Conservation (phyloP, 129 eudicot species). For the Saussurea involucrata region DNA sequence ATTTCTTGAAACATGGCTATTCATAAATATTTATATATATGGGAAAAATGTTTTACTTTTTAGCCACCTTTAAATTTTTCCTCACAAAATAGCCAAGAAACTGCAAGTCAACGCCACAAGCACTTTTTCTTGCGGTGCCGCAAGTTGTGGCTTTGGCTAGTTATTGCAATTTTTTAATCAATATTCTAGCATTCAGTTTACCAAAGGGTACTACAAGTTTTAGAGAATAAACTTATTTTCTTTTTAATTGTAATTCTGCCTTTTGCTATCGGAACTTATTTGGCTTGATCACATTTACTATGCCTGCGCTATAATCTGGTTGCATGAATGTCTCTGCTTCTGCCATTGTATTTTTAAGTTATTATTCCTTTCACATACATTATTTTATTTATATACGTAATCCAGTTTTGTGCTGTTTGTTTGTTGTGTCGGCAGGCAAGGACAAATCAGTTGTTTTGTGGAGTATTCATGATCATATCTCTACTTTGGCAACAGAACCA, state of each 20-base stretch:
- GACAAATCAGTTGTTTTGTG: constrained; percentile 84
- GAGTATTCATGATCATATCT: constrained; percentile 92
- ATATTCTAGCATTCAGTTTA: not conserved
- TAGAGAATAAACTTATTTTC: not conserved
- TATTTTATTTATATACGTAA: not conserved
- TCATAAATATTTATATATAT: too few species aligned
- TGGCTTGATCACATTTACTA: not conserved
- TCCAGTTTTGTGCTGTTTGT: not conserved
- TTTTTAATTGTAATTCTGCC: not conserved
- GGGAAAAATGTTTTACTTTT: too few species aligned
- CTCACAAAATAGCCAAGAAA: too few species aligned
- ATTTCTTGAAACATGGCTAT: not conserved
- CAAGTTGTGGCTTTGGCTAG: not conserved
- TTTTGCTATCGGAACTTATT: not conserved
- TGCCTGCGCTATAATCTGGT: not conserved
- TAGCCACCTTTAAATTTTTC: too few species aligned
- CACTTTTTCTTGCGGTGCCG: too few species aligned
- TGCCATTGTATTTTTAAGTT: not conserved
- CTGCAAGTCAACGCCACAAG: too few species aligned
- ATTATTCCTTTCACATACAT: not conserved
- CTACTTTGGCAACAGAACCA: constrained; percentile 58
- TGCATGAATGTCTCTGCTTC: not conserved
- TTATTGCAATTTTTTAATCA: not conserved
- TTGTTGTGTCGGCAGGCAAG: constrained; percentile 52
- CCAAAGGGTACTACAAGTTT: constrained; percentile 9